These are phyloP conservation scores for Ophiostoma fasciatum DNA, from an alignment of 2,329 filamentous ascomycete species.

Conservation along the genomic window DNA sequence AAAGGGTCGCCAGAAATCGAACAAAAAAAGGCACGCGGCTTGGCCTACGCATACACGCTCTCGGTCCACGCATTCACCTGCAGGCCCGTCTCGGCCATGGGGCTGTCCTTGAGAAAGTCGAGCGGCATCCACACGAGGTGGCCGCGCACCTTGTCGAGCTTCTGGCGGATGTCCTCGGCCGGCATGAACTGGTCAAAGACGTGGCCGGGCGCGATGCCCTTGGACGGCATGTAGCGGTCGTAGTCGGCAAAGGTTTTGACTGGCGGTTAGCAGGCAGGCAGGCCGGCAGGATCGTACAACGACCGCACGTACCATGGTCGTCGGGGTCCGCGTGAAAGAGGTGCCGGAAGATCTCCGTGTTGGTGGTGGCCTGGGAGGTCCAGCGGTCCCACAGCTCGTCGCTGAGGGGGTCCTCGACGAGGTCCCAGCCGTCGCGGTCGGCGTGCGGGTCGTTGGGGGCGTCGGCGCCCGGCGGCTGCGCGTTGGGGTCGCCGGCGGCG, in stretches of 20 bases:
- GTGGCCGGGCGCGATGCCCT: constrained; percentile 67
- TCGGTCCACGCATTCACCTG: constrained; percentile 79
- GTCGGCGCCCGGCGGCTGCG: constrained; percentile 52
- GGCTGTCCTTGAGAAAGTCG: constrained; percentile 65
- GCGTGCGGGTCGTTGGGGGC: constrained; percentile 49
- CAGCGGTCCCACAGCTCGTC: constrained; percentile 55
- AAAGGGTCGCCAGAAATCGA: no score
- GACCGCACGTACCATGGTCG: constrained; percentile 46
- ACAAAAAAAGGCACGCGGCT: no score
- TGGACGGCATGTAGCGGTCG: constrained; percentile 57
- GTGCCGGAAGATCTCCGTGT: constrained; percentile 63
- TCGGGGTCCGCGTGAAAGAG: constrained; percentile 83
- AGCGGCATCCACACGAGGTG: constrained; percentile 95
- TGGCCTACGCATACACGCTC: constrained; percentile 64
- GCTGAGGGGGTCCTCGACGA: constrained; percentile 57
- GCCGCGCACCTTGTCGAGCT: constrained; percentile 67
- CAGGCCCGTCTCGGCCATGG: constrained; percentile 81
- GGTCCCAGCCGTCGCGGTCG: constrained; percentile 43
- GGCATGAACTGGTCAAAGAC: constrained; percentile 70
- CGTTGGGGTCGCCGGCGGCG: constrained; percentile 55
- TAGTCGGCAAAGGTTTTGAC: constrained; percentile 87
- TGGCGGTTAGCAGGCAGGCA: constrained; percentile 15
- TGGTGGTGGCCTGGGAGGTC: constrained; percentile 52
- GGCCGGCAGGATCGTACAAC: no score
- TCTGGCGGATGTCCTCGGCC: constrained; percentile 54